A percentile compares a stretch with the other conserved stretches of the same genome.
Evolutionary conservation across 2,329 filamentous ascomycete genomes (phyloP).

Genomic region (Amylocarpus encephaloides): DNA sequence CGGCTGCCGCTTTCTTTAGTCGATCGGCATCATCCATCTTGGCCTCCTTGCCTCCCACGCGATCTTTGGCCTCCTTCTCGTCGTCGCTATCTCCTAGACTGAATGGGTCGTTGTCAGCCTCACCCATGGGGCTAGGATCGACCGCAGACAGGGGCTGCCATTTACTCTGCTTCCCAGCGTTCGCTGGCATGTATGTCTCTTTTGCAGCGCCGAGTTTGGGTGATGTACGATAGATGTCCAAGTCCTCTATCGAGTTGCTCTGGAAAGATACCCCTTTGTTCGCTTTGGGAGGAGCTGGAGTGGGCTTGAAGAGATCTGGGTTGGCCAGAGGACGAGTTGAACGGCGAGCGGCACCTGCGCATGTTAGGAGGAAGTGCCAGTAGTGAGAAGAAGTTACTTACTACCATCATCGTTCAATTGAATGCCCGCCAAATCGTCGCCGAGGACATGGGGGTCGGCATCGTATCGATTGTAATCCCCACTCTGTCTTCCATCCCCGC

Average conservation of each 20-base stretch:
- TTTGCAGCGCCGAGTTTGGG: conserved; percentile 46
- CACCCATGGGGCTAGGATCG: conserved; percentile 75
- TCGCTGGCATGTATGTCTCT: conserved; percentile 37
- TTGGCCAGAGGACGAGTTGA: conserved; percentile 65
- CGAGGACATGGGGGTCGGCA: conserved; percentile 82
- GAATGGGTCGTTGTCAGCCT: conserved; percentile 91
- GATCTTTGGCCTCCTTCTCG: conserved; percentile 69
- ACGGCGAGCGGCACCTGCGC: conserved; percentile 45
- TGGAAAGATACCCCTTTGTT: conserved; percentile 50
- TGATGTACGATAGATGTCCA: conserved; percentile 67
- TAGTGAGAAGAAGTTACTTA: conserved; percentile 35
- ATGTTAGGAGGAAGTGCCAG: conserved; percentile 23
- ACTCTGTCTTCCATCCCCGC: conserved; percentile 64
- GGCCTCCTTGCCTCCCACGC: conserved; percentile 43
- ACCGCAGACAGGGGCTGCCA: conserved; percentile 91
- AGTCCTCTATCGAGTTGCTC: conserved; percentile 61
- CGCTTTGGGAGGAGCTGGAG: conserved; percentile 38
- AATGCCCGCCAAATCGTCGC: conserved; percentile 78
- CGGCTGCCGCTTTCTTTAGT: conserved; percentile 56
- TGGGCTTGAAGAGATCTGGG: conserved; percentile 72
- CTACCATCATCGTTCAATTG: conserved; percentile 59
- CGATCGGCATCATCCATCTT: conserved; percentile 49
- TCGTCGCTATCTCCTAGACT: conserved; percentile 94
- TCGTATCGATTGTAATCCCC: conserved; percentile 90
- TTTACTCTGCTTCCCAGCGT: conserved; percentile 73